phyloP scores from a whole-genome alignment of 176 grass and related monocot species.

The Neostapfia colusana region DNA sequence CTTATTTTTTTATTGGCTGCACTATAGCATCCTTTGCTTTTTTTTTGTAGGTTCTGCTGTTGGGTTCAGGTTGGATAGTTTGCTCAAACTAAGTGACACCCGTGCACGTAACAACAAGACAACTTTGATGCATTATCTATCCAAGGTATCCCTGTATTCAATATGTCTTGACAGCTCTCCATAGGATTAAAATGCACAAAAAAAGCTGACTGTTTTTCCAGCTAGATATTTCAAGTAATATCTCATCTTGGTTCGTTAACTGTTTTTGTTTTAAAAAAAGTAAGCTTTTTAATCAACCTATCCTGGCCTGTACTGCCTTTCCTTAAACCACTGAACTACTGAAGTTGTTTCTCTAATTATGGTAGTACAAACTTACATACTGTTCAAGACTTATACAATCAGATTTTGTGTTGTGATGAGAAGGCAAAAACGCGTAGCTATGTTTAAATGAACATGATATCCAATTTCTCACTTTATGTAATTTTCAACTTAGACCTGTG shows the following conservation, averaged over 20 bases:
- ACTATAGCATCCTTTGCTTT: conserved; percentile 11
- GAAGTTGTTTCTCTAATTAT: conserved; percentile 19
- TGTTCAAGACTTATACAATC: background rate
- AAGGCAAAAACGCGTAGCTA: background rate
- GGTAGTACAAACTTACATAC: background rate
- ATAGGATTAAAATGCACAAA: background rate
- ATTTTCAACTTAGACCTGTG: conserved; percentile 4
- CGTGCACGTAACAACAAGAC: conserved; percentile 97
- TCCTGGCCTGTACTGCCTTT: conserved; percentile 7
- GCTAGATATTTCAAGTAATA: background rate
- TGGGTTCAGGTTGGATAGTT: conserved; percentile 98
- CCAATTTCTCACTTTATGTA: conserved; percentile 3
- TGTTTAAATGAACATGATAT: conserved; percentile 2
- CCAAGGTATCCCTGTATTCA: conserved; percentile 63
- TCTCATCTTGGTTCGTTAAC: background rate
- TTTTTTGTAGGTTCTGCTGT: conserved; percentile 85
- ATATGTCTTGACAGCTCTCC: background rate
- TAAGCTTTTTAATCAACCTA: background rate
- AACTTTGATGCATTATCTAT: conserved; percentile 99
- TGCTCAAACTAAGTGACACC: conserved; percentile 94
- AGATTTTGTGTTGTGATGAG: background rate
- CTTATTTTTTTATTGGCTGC: conserved; percentile 4
- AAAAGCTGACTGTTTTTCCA: background rate
- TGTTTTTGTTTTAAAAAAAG: background rate
- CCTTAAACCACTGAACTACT: background rate